phyloP scores from a whole-genome alignment of 768 basidiomycete genomes.

The Sporobolomyces roseus region DNA sequence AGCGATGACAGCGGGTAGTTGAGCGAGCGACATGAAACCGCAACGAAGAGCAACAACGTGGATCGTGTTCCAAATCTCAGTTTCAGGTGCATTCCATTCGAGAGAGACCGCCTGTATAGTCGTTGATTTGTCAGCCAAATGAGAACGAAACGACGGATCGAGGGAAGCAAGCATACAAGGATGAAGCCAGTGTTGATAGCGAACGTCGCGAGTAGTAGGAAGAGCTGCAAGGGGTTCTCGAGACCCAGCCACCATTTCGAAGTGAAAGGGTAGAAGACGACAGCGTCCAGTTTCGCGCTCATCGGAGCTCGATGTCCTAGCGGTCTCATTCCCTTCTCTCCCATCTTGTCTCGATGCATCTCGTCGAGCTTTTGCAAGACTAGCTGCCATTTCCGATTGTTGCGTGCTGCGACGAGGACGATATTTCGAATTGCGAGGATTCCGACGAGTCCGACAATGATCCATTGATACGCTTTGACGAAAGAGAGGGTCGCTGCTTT shows the following conservation, averaged over 20 bases:
- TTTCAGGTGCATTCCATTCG: constrained; percentile 6
- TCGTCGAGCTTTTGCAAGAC: constrained; percentile 23
- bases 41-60: constrained; percentile 34
- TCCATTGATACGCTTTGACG: constrained; percentile 27
- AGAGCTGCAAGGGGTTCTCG: constrained; percentile 31
- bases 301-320: constrained; percentile 22
- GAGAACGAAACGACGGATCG: background rate
- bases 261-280: constrained; percentile 19
- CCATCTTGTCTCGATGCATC: constrained; percentile 21
- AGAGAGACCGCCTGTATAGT: constrained; percentile 8
- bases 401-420: background rate
- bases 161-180: constrained; percentile 23
- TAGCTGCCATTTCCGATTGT: constrained; percentile 26
- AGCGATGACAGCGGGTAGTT: constrained; percentile 34
- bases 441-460: constrained; percentile 25
- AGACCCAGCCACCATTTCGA: constrained; percentile 15
- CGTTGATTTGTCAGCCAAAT: background rate
- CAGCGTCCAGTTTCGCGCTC: constrained; percentile 22
- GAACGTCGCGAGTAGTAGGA: constrained; percentile 20
- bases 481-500: constrained; percentile 19
- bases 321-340: constrained; percentile 3
- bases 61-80: constrained; percentile 8
- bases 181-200: constrained; percentile 34
- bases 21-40: constrained; percentile 36
- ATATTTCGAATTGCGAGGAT: constrained; percentile 20